Evolutionary conservation across 2,329 filamentous ascomycete genomes (phyloP).

Genomic region (Colletotrichum chrysophilum): DNA sequence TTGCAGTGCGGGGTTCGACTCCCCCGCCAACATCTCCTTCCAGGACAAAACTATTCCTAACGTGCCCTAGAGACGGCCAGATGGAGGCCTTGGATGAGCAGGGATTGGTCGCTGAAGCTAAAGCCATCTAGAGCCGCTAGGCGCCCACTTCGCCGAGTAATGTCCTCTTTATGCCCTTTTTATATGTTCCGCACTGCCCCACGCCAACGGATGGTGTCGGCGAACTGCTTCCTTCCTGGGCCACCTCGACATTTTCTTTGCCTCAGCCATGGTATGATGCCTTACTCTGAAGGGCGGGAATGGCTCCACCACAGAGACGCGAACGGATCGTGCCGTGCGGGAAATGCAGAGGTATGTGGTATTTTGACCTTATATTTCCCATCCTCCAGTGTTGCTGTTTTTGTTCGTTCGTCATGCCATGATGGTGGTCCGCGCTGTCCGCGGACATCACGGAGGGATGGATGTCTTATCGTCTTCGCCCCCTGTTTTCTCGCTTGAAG

Average conservation of each 20-base stretch:
- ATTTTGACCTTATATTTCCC: background rate
- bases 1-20: background rate
- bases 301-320: conserved; percentile 5
- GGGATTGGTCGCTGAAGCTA: background rate
- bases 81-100: background rate
- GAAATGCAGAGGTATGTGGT: conserved; percentile 1
- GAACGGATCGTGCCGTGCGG: background rate
- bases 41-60: background rate
- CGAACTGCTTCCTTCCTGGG: conserved; percentile 2
- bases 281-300: background rate
- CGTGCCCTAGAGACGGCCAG: background rate
- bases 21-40: background rate
- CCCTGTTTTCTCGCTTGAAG: background rate
- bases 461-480: background rate
- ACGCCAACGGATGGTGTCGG: background rate
- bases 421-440: background rate
- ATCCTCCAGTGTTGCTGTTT: background rate
- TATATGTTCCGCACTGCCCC: background rate
- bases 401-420: accelerated
- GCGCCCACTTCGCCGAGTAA: background rate
- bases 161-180: background rate
- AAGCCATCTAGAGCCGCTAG: background rate
- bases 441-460: background rate
- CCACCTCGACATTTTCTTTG: background rate
- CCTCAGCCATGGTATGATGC: background rate